phyloP scores from a whole-genome alignment of 192 early-diverging fungal genomes.

The Coemansia sp. region DNA sequence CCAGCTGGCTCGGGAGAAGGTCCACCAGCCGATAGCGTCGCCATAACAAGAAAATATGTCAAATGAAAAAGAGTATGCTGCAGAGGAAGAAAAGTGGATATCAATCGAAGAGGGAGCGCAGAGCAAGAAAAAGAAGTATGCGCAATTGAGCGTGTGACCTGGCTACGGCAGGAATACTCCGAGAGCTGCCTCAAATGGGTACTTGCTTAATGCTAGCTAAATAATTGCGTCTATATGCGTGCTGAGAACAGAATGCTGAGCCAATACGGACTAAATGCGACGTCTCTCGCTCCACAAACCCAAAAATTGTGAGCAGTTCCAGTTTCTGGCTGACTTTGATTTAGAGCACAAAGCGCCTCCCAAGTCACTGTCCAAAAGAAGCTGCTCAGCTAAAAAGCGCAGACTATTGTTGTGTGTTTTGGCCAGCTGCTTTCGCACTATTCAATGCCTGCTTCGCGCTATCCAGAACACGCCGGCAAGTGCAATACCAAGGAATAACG shows the following conservation, averaged over 20 bases:
- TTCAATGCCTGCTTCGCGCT: background rate
- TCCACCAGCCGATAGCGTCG: slow-evolving; percentile 12
- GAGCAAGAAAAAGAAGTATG: background rate
- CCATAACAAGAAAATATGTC: slow-evolving; percentile 9
- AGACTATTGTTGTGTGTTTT: background rate
- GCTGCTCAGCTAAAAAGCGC: background rate
- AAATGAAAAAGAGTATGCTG: background rate
- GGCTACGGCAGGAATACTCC: background rate
- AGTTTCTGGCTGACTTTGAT: background rate
- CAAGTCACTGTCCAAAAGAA: background rate
- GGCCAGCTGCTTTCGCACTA: background rate
- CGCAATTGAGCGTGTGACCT: background rate
- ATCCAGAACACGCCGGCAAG: background rate
- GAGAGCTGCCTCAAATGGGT: background rate
- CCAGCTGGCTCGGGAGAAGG: slow-evolving; percentile 3
- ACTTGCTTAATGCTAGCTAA: background rate
- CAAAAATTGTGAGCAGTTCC: background rate
- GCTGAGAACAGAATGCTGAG: background rate
- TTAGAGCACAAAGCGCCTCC: background rate
- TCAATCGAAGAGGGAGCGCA: background rate
- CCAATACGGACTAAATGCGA: background rate
- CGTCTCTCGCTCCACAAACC: background rate
- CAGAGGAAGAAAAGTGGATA: background rate
- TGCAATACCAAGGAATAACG: background rate
- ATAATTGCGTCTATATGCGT: background rate